Evolutionary conservation across 1,284 basidiomycete species (phyloP), one percentile per base, ranked within the genome.

Genomic region (Heimioporus retisporus): DNA sequence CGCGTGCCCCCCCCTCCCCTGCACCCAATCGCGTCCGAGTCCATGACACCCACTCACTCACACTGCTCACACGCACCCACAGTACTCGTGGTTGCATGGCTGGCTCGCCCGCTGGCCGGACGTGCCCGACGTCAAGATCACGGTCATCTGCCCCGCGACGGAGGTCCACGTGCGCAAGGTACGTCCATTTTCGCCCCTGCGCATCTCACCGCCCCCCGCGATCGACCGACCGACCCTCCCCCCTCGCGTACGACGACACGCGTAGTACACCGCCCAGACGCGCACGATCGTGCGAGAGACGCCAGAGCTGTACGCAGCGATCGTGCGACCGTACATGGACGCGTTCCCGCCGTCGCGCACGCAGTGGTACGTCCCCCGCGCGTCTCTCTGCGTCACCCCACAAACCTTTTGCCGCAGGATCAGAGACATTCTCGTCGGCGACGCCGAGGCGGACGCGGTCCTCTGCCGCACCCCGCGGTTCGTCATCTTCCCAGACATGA

Each of bases 401-500:
- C 28, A 28, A 28, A 28, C 28, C 28, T 28, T 28, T 28, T 28
- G 28, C 15, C 42, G 6, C 55, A 96, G 96, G 96, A 93, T 98
- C 1, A 88, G 92, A 70, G 93, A 97, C 71, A 95, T 99, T 64
- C 84, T 99, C 8, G 86, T 87, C 0, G 95, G 96, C 25, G 82
- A 83, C 42, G 93, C 94, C 23, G 97, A 99, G 79, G 86, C 88
- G 23, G 89, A 94, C 13, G 25, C 50, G 6, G n/a, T 79, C 28
- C 63, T 79, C 40, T 69, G 55, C 6, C 71, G 73, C 14, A 70
- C 74, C 8, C 35, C 65, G 0, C 59, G 21, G 14, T 98, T 95
- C 75, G 77, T 98, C 60, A 88, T 98, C 65, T 80, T 96, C 0
- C 96, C 96, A 0, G 96, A 98, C 80, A 92, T 97, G 88, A 96